Evolutionary conservation across 192 early-diverging fungal genomes (phyloP), one percentile per base, ranked within the genome.

Genomic region (Backusella liffmaniae): DNA sequence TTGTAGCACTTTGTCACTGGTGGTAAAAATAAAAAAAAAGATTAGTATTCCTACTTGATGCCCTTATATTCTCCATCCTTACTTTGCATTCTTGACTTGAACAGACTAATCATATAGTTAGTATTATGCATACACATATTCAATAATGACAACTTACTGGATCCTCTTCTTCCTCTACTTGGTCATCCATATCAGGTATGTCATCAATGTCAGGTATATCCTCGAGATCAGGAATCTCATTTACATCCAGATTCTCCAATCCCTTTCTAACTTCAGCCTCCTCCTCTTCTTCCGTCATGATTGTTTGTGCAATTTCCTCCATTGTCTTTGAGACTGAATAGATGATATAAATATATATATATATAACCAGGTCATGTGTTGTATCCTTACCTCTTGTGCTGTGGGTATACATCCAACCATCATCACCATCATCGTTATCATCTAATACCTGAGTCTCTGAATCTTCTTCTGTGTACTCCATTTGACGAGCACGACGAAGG

Each of bases 161-260:
- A 78, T 95, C 94, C 4, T 89, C 90, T 51, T 94, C 94, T 82
- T 96, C 94, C 32, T 88, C 93, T 16, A 92, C 83, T 18, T 80
- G 86, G 75, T 85, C 89, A 37, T 89, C 91, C 39, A 91, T 91
- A 76, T 98, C 97, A 4, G 95, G 95, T 74, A 97, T 96, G 49
- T 96, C 95, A 30, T 96, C 94, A 53, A 95, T 87, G 77, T 96
- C 91, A 30, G 94, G 94, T 53, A 94, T 93, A 36, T 96, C 91
- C 49, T 93, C 91, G 7, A 77, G 41, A 42, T 75, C 70, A 4
- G 77, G 70, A 12, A 73, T 59, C 21, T 86, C 82, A 35, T 88
- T 83, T 49, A 82, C 77, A 35, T 70, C 74, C 32, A 79, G 18
- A 15, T 67, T 49, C n/a, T 72, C 69, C 23, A 73, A 16, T 37